These are phyloP conservation scores for Thielaviopsis euricoi DNA, from an alignment of 2,329 filamentous ascomycete genomes.

Conservation along the genomic window DNA sequence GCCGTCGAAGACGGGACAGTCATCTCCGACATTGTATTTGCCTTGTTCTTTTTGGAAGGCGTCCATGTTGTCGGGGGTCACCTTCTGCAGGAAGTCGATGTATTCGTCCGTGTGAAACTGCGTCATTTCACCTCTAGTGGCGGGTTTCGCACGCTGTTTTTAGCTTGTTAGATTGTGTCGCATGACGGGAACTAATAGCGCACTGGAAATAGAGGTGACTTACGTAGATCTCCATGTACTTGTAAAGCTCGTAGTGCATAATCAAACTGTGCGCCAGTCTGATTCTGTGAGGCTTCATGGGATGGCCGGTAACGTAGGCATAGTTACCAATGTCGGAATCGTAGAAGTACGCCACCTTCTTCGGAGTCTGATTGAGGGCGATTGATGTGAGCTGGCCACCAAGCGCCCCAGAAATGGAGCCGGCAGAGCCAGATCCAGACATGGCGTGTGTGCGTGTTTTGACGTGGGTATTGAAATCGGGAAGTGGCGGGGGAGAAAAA, in stretches of 20 bases:
- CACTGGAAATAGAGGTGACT: slow-evolving; percentile 26
- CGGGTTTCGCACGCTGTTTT: slow-evolving; percentile 64
- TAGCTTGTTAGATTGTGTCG: neutral
- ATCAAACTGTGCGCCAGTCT: slow-evolving; percentile 90
- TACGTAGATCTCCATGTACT: slow-evolving; percentile 92
- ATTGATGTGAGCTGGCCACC: slow-evolving; percentile 22
- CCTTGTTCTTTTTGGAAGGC: slow-evolving; percentile 61
- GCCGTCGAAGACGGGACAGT: slow-evolving; percentile 94
- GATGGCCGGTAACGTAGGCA: slow-evolving; percentile 89
- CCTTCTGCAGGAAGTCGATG: slow-evolving; percentile 84
- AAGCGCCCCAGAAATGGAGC: slow-evolving; percentile 9
- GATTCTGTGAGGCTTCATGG: slow-evolving; percentile 97
- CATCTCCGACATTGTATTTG: slow-evolving; percentile 89
- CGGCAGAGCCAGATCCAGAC: slow-evolving; percentile 7
- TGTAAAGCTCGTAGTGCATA: slow-evolving; percentile 88
- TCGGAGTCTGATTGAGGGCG: slow-evolving; percentile 35
- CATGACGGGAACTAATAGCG: neutral
- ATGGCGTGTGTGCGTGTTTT: neutral
- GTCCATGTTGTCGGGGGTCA: slow-evolving; percentile 98
- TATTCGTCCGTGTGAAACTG: slow-evolving; percentile 94
- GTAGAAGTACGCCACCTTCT: slow-evolving; percentile 96
- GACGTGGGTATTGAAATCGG: neutral
- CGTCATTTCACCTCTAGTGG: slow-evolving; percentile 75
- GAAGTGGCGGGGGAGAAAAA: neutral
- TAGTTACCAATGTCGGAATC: slow-evolving; percentile 97